Base-by-base conservation (phyloP, 805 yeast genomes). In the Yueomyces sinensis region DNA sequence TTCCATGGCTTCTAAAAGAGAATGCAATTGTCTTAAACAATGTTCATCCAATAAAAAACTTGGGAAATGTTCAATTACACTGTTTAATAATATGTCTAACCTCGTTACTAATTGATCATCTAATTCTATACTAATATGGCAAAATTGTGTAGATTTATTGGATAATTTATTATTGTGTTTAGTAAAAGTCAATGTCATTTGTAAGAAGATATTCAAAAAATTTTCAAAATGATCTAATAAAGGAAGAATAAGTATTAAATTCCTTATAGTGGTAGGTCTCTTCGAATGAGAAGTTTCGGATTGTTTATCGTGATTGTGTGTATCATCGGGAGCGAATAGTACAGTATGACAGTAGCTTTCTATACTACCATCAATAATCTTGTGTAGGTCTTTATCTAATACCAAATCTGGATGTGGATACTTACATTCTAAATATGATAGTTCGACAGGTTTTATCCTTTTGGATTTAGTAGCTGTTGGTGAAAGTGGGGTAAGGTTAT, bases 281-380 rank as follows among this genome's bases (percentile, higher is more conserved):
- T 20, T 20, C 11, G 24, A 20, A 7, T 20, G 24, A 20, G 24
- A 20, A 7, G 24, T 20, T 20, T 20, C 24, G 7, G 11, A 11
- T 7, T 20, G 11, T 7, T 20, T 20, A 20, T 20, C 24, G 7
- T 7, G 7, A 7, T 7, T 20, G 24, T 20, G 24, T 7, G 7
- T 11, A 7, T 20, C 11, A 20, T 20, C 24, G 11, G 24, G 24
- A 7, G 11, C 36, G 52, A 76, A 76, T 13, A 84, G 52, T 18
- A 82, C 61, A 3, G 81, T 70, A 56, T 87, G 96, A 37, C 87
- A 72, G 27, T 86, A 63, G 31, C 86, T 70, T 52, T 86, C 95
- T 9, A 72, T 48, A 0, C 82, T 52, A 15, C 82, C 82, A 17
- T 70, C 64, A 6, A 65, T 42, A 16, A 68, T 58, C 15, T 68